Base-by-base conservation (phyloP, 352 stramenopile genomes). In the Phytophthora gonapodyides region DNA sequence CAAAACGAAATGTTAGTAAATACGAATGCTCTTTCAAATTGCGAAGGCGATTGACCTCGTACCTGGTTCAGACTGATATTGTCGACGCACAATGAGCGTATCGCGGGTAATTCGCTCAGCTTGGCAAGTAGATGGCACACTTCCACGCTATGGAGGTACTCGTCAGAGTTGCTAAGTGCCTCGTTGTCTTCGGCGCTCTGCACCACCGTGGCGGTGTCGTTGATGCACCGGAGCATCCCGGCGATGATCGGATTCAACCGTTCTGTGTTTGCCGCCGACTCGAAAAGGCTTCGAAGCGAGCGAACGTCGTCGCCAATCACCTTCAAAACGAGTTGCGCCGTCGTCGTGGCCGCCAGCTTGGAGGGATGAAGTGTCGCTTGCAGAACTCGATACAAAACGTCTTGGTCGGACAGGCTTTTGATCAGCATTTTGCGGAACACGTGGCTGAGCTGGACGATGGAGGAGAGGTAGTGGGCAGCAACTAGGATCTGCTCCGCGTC, bases 21-120 rank as follows among this genome's bases (percentile, higher is more conserved):
- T 17, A 53, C 5, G 17, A 34, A 27, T 8, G 8, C 13, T 36
- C 37, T 36, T 5, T 13, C 11, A 17, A 61, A 16, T 45, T 5
- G 6, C 2, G 13, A 54, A 53, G 31, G 13, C 8, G 19, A 11
- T 8, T 11, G 11, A 15, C 27, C 9, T 50, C 59, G 13, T 54
- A 91, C 85, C 80, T 94, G 85, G 38, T 89, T 93, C 5, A 93
- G 60, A 52, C 81, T 89, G 53, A 92, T 79, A 1, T 50, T 76
- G 50, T 80, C 61, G 16, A 82, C 76, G 45, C 85, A 92, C 0
- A 84, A 45, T 0, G 69, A 60, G 5, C 80, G 74, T 50, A 93
- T 64, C 7, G 57, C 37, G 8, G 76, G 61, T 16, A 89, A 80
- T 35, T 73, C 64, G 15, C 69, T 74, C n/a, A 94, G 52, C 33